Base-by-base conservation (phyloP, 805 yeast genomes). In the Danielozyma ontarioensis region DNA sequence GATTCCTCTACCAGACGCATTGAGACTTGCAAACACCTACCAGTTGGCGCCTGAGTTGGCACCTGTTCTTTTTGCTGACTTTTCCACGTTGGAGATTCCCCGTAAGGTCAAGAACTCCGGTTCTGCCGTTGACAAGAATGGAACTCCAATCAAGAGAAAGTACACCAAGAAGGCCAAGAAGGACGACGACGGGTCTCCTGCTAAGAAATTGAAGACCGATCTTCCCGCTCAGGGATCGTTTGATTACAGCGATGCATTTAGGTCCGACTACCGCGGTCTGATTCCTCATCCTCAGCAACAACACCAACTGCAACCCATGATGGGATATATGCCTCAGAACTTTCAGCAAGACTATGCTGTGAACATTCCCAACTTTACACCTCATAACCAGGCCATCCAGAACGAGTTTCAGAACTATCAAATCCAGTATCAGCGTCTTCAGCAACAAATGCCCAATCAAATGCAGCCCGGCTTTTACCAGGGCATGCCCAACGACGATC, bases 1-100 rank as follows among this genome's bases (percentile, higher is more conserved):
- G 96, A 89, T 89, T 6, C 97, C 97, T 0, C 59, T 85, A 41
- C 77, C 71, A 5, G 76, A 84, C 31, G 97, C 96, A 1, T 61
- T 52, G 31, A 45, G 55, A 29, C 50, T 66, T 35, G 72, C 73
- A 6, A 48, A 50, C n/a, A 59, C 50, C 28, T 64, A 65, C 42
- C 66, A 66, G 4, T 54, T 65, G 11, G 47, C 64, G 2, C 55
- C 64, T 3, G 69, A 62, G 26, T 43, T 51, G 36, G 69, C 68
- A 5, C 72, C 72, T 2, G 70, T 66, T 13, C 49, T 67, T 34
- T 66, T 50, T 43, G 48, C 65, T 19, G 67, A 66, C 39, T 37
- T 56, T 21, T 36, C 45, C 26, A 47, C 51, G 25, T 42, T 62
- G 35, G 46, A 50, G n/a, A 53, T 66, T 27, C 62, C 63, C 22